These are phyloP conservation scores for Phoma herbarum DNA, from an alignment of 2,329 filamentous ascomycete species.

Conservation along the genomic window DNA sequence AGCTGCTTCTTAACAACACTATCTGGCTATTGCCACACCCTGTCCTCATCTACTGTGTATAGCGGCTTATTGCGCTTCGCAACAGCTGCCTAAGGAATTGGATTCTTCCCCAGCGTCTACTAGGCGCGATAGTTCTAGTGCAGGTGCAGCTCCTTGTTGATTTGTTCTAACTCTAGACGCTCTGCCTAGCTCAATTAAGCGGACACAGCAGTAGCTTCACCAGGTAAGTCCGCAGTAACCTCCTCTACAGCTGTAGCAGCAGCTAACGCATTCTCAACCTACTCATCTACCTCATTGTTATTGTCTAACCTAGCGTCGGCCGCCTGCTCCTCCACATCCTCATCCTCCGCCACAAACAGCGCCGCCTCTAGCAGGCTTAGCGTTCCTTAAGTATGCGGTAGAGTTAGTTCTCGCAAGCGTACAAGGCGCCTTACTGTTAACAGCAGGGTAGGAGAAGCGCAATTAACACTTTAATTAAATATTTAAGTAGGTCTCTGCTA, in stretches of 20 bases:
- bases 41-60: not conserved
- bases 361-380: not conserved
- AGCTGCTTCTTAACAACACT: constrained; percentile 1
- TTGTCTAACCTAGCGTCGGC: not conserved
- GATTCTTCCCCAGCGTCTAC: constrained; percentile 1
- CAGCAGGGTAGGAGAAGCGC: not conserved
- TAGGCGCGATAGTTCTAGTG: not conserved
- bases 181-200: too few species aligned
- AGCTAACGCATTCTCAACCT: not conserved
- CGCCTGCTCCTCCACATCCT: too few species aligned
- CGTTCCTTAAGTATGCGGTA: not conserved
- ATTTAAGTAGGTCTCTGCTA: not conserved
- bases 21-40: constrained; percentile 12
- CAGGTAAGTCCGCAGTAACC: too few species aligned
- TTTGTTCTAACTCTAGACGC: not conserved
- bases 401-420: not conserved
- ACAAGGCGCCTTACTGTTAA: not conserved
- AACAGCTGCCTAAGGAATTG: too few species aligned
- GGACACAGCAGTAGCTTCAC: too few species aligned
- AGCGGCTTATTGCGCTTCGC: constrained; percentile 7
- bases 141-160: constrained; percentile 4
- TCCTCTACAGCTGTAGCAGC: too few species aligned
- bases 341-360: not conserved
- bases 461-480: constrained; percentile 1
- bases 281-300: not conserved